Evolutionary conservation across 805 yeast species (phyloP).

Genomic region (Candida yuanshanica): DNA sequence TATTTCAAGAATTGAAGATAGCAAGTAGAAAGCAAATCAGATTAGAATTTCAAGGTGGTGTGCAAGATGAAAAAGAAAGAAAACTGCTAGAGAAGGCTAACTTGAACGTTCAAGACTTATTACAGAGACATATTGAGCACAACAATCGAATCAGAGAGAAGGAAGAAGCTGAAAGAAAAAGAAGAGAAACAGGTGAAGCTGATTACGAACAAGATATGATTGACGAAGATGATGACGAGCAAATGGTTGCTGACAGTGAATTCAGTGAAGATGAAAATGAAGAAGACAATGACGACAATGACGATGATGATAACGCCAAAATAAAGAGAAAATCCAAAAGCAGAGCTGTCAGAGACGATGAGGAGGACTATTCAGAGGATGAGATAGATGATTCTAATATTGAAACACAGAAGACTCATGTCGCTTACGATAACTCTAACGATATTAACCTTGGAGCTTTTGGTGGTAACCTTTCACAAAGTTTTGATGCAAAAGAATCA

Average conservation of each 20-base stretch:
- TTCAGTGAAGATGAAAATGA: slow-evolving; percentile 20
- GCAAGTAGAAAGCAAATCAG: slow-evolving; percentile 47
- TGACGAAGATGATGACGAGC: slow-evolving; percentile 4
- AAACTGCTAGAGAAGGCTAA: slow-evolving; percentile 20
- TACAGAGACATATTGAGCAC: slow-evolving; percentile 19
- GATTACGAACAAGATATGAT: slow-evolving; percentile 3
- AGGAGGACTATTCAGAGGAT: slow-evolving; percentile 13
- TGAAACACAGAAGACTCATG: not conserved
- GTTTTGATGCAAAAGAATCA: slow-evolving; percentile 5
- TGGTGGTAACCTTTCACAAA: slow-evolving; percentile 20
- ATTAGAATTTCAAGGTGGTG: slow-evolving; percentile 39
- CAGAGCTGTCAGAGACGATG: slow-evolving; percentile 13
- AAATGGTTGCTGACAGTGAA: slow-evolving; percentile 15
- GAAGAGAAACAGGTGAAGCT: slow-evolving; percentile 10
- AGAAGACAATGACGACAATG: slow-evolving; percentile 6
- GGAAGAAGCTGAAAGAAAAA: slow-evolving; percentile 26
- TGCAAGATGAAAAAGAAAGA: slow-evolving; percentile 34
- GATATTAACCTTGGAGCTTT: slow-evolving; percentile 18
- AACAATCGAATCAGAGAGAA: slow-evolving; percentile 27
- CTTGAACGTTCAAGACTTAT: slow-evolving; percentile 18
- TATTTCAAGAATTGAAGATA: slow-evolving; percentile 33
- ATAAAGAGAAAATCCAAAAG: slow-evolving; percentile 6
- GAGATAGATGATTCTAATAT: slow-evolving; percentile 5
- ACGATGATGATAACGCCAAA: slow-evolving; percentile 2
- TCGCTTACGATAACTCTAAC: not conserved